Base-by-base conservation (phyloP, 2,329 filamentous ascomycete species). In the Verticillium longisporum region DNA sequence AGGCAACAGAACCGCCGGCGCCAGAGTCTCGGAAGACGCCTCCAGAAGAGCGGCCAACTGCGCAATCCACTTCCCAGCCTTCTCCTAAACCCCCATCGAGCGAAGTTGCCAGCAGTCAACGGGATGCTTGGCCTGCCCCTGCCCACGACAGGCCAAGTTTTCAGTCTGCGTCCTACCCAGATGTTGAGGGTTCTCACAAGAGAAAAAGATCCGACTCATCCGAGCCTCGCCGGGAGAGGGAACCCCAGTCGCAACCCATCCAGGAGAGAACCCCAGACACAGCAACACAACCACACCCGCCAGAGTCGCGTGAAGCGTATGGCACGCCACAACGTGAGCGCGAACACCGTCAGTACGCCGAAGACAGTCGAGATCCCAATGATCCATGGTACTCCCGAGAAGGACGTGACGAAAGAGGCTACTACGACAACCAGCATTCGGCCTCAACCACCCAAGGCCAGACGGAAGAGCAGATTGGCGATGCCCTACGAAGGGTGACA, bases 141-240 rank as follows among this genome's bases (percentile, higher is more conserved):
- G 73, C 69, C 55, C 67, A 72, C 50, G 81, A 83, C 4, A 73
- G 78, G 59, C 69, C 75, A 68, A 75, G 15, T 77, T 78, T 63
- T 74, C 75, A 58, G 68, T 77, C 1, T 66, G 75, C 55, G 65
- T 65, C 41, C 21, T 78, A 80, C 66, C 66, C 78, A 6, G 77
- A 81, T 36, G 68, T 71, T n/a, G 82, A 87, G 38, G 70, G 68
- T 15, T 75, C 81, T 18, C 81, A 85, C 67, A 89, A 88, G 74
- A 84, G 86, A 68, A 94, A 92, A 73, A 84, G 90, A 63, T 91
- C 90, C 6, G 76, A 80, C 55, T 90, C 88, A 6, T 72, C 78
- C 41, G 87, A 87, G 61, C 72, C 71, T 6, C 71, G 74, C 60
- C 74, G 75, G 65, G 78, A 80, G 31, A 36, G 58, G 37, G 36